phyloP scores from a whole-genome alignment of 495 filamentous ascomycete genomes.

The Eremomyces bilateralis region DNA sequence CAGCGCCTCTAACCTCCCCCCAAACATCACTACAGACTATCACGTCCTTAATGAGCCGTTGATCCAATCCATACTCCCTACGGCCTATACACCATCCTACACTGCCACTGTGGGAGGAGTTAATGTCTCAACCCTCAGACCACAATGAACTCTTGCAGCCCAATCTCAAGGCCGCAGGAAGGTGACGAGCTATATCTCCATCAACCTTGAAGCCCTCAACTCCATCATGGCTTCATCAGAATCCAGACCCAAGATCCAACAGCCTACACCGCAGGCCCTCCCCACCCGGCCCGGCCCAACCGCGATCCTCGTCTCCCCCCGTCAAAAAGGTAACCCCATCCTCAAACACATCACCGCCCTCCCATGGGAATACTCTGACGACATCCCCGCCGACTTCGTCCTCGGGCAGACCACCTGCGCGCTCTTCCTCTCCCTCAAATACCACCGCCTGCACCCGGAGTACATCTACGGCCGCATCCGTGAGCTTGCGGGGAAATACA shows the following conservation, averaged over 20 bases:
- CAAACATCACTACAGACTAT: too few relatives aligned
- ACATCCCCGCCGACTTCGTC: conserved; percentile 83
- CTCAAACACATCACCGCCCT: conserved; percentile 57
- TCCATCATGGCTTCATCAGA: background rate
- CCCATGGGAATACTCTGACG: conserved; percentile 94
- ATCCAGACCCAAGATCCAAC: conserved; percentile 37
- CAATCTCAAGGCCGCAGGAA: too few relatives aligned
- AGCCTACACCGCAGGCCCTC: conserved; percentile 71
- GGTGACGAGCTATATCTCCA: too few relatives aligned
- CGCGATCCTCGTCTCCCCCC: conserved; percentile 61
- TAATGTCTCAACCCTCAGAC: too few relatives aligned
- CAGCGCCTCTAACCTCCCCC: too few relatives aligned
- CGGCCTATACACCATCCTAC: too few relatives aligned
- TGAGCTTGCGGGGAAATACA: conserved; percentile 56
- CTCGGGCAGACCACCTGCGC: conserved; percentile 75
- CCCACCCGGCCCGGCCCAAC: conserved; percentile 44
- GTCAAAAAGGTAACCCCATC: conserved; percentile 91
- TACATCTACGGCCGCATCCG: conserved; percentile 91
- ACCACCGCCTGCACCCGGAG: conserved; percentile 90
- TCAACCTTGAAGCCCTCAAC: background rate
- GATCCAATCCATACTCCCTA: too few relatives aligned
- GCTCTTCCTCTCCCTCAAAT: conserved; percentile 86
- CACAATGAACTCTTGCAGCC: too few relatives aligned
- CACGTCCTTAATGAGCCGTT: too few relatives aligned
- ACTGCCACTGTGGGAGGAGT: too few relatives aligned